Percentiles rank a stretch among this genome's conserved stretches.
Evolutionary conservation across 176 grass and related monocot genomes (phyloP).

Genomic region (Eremochloa ophiuroides): DNA sequence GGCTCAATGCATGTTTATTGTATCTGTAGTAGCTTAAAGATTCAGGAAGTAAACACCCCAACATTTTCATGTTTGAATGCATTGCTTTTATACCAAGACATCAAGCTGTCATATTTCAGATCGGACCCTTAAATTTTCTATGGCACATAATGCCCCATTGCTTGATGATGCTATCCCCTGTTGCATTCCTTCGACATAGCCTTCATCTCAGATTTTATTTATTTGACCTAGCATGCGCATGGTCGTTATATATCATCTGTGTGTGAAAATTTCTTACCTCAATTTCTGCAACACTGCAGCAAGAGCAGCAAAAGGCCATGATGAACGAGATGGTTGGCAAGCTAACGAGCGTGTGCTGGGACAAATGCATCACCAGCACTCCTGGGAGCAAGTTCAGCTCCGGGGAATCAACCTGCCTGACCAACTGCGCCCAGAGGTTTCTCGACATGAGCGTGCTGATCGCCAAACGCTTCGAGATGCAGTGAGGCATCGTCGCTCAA

Average conservation of each 20-base stretch:
- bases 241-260: neutral
- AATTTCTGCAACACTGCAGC: conserved; percentile 39
- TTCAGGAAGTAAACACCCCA: neutral
- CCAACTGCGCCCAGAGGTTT: conserved; percentile 66
- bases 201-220: neutral
- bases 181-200: neutral
- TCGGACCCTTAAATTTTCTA: neutral
- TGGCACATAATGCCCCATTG: neutral
- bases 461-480: conserved; percentile 60
- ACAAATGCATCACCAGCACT: conserved; percentile 82
- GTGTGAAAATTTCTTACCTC: neutral
- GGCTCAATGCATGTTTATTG: neutral
- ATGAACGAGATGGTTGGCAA: conserved; percentile 75
- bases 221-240: neutral
- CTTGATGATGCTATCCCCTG: neutral
- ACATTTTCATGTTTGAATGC: neutral
- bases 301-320: conserved; percentile 86
- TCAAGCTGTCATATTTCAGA: neutral
- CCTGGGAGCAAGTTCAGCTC: conserved; percentile 88
- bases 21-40: neutral
- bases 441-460: conserved; percentile 76
- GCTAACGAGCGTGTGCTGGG: conserved; percentile 72
- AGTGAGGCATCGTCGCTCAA: conserved; percentile 7
- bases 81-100: neutral
- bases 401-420: conserved; percentile 64